Base-by-base conservation (phyloP, 305 asterid genomes). In the Rubia balearica region DNA sequence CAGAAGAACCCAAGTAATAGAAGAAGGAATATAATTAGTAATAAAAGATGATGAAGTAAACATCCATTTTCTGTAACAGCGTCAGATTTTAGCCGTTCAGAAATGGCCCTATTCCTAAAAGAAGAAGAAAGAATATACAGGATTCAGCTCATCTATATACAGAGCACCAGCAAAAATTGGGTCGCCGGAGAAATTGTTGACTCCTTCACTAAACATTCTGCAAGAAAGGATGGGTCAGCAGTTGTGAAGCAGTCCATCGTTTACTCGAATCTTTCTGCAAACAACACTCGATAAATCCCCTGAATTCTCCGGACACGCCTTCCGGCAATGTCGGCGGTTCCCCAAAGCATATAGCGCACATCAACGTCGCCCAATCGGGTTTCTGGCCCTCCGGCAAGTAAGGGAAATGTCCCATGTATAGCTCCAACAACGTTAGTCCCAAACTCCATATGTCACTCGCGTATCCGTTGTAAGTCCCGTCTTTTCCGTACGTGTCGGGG, bases 301-400 rank as follows among this genome's bases (percentile, higher is more conserved):
- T 83, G 53, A 92, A 92, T 36, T 81, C 77, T 6, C 78, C 83
- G 71, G 96, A 85, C 10, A 84, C 74, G 0, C 74, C 61, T 45
- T 85, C 92, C 55, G 98, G 96, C 85, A 87, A 76, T 51, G 79
- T 62, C 24, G 96, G 98, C 22, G 96, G 95, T 66, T 92, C 96
- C 0, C 96, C 96, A 76, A 90, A 88, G 83, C 98, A 92, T 64
- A 92, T 90, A 41, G 96, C 94, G 74, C 98, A 92, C 98, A 92
- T 90, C 12, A 92, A 83, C 11, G 98, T 88, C 3, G 98, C 96
- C 98, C 98, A 92, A 57, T 92, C 96, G 0, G 98, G 98, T 55
- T 89, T 80, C 68, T 92, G 96, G 7, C 96, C 98, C 27, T 85
- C 85, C 3, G 87, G 79, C 65, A 90, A 30, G 27, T 77, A 87